Evolutionary conservation across 225 moss, liverwort and hornwort genomes (phyloP).

Genomic region (Antitrichia curtipendula): DNA sequence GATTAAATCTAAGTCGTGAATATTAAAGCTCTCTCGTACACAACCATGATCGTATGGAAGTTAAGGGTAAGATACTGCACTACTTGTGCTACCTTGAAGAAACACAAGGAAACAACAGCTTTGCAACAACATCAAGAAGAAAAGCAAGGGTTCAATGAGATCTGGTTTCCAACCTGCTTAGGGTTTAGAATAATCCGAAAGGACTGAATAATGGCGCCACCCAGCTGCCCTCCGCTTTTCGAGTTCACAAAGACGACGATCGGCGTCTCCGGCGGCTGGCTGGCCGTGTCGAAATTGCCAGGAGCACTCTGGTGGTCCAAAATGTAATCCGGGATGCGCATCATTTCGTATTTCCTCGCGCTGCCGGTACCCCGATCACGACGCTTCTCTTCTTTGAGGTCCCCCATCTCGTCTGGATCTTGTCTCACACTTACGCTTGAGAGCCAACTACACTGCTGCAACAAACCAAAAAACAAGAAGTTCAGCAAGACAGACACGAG

Average conservation of each 20-base stretch:
- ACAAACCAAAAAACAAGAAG: neutral
- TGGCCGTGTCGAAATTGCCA: neutral
- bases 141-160: neutral
- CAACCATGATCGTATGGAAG: neutral
- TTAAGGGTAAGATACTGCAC: neutral
- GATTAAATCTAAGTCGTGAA: neutral
- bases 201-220: conserved; percentile 42
- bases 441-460: neutral
- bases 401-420: conserved; percentile 9
- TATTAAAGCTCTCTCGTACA: neutral
- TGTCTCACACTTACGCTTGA: neutral
- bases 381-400: neutral
- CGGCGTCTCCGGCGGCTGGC: conserved; percentile 25
- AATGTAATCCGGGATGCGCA: conserved; percentile 38
- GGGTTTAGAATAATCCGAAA: conserved; percentile 52
- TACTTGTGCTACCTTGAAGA: neutral
- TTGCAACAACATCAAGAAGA: neutral
- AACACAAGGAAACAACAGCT: neutral
- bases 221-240: conserved; percentile 85
- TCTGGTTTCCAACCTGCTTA: conserved; percentile 42
- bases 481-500: neutral
- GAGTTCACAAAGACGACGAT: conserved; percentile 75
- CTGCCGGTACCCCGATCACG: neutral
- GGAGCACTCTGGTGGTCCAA: neutral
- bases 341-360: neutral